Base-by-base conservation (phyloP, 805 yeast genomes). In the Lachancea kluyveri region DNA sequence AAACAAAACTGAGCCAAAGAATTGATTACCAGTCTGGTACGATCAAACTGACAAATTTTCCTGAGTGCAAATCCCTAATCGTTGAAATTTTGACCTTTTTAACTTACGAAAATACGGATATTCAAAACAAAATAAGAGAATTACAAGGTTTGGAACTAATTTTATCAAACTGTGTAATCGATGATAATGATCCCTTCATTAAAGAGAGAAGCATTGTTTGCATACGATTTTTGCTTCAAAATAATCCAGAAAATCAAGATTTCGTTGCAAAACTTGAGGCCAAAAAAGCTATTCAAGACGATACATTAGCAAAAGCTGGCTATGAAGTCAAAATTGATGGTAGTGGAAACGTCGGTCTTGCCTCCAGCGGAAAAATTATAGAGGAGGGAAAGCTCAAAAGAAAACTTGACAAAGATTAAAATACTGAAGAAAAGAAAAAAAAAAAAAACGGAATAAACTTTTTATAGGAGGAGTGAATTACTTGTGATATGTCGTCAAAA, bases 171-270 rank as follows among this genome's bases (percentile, higher is more conserved):
- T 88, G 96, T 60, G 73, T 81, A 23, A 77, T 92, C 31, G 97
- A 90, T 54, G 79, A 77, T 26, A 76, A 83, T 51, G 94, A 92
- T 53, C 97, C 96, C 0, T 90, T 70, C 37, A 79, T 83, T 35
- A 80, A 85, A 42, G 98, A 90, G 50, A 63, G 90, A 38, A 71
- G 94, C 2, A 82, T 92, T 20, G 59, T 90, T 5, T 85, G 96
- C 48, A 52, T 92, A 17, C 73, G 79, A 46, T 78, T 77, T 39
- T 57, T 87, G 19, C 57, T 90, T 10, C 70, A 72, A 15, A 65
- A 70, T 7, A 92, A 92, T 46, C 48, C 43, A 4, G 65, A 62
- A 28, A 92, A 90, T 53, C 96, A 90, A 57, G 64, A 69, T 1
- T 75, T 87, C 52, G 87, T 90, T 1, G 77, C 83, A 0, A 58